Evolutionary conservation across 2,329 filamentous ascomycete genomes (phyloP), one percentile per base, ranked within the genome.

Genomic region (Talaromyces sp.): DNA sequence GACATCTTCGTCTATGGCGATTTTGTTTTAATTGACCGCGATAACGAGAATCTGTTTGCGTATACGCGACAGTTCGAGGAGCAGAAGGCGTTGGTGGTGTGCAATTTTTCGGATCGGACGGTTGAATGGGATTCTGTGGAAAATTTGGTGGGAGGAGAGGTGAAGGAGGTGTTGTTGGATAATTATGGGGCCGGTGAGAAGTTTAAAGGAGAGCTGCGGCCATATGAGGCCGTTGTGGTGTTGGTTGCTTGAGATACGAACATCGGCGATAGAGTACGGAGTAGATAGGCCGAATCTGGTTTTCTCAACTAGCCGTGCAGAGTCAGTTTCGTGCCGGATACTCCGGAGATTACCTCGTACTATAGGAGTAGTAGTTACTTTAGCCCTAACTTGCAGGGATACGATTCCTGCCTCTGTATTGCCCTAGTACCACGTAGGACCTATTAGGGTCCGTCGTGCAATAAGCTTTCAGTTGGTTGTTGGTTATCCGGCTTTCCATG

Each of bases 1-100:
- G 85, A 90, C 67, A 73, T 90, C 1, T 87, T 92, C 65, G 84
- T 91, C 3, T 91, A 91, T 70, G 89, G 89, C 0, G 79, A 85
- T 63, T 91, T 90, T 67, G 80, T 82, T 59, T 70, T 84, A 27
- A 73, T 89, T 1, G 83, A 85, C 0, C 74, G 79, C 0, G 79
- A 86, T 3, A 83, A 86, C 36, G 72, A 78, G 65, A 75, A 83
- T 29, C 76, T 86, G 0, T 89, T 90, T 70, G 81, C 84, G 0
- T 87, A 89, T 58, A 74, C 84, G 1, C 85, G 80, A 8, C 72
- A 72, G 58, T 78, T 73, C 49, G 72, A 71, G 36, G 65, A 70
- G 13, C 72, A 76, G 54, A 75, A 76, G 67, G 72, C 72, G 7
- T 31, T 78, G 67, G 74, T 78, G n/a, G 38, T 77, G 54, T 76